These are phyloP conservation scores for Citrus hindsii DNA, from an alignment of 345 rosid species.

Conservation along the genomic window DNA sequence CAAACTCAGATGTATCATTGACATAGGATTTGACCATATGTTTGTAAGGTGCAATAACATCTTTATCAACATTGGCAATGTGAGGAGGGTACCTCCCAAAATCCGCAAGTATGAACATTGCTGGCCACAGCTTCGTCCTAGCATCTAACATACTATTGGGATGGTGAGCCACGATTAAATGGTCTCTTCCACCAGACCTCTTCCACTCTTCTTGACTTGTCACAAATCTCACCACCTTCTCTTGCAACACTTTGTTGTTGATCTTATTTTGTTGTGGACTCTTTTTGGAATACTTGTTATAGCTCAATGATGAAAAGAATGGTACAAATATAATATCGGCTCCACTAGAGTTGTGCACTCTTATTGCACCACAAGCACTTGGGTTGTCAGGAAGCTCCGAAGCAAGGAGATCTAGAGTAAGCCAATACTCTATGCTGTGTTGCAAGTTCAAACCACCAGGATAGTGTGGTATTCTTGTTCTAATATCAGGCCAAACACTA, in stretches of 20 bases:
- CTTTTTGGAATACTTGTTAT: constrained; percentile 65
- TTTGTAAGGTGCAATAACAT: constrained; percentile 89
- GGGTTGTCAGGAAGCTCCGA: constrained; percentile 55
- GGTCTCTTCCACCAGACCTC: constrained; percentile 72
- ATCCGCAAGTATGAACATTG: constrained; percentile 78
- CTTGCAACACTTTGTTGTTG: constrained; percentile 62
- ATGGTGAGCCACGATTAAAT: constrained; percentile 84
- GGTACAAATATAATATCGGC: constrained; percentile 87
- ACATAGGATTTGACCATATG: constrained; percentile 59
- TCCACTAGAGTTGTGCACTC: constrained; percentile 78
- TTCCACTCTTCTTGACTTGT: constrained; percentile 74
- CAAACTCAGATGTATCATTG: constrained; percentile 65
- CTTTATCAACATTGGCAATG: constrained; percentile 80
- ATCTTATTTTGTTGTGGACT: constrained; percentile 57
- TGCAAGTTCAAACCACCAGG: constrained; percentile 97
- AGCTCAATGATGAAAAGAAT: constrained; percentile 84
- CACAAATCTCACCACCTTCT: constrained; percentile 55
- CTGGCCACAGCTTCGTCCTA: constrained; percentile 74
- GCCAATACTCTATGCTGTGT: constrained; percentile 94
- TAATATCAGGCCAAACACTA: constrained; percentile 81
- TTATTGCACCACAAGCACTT: constrained; percentile 47
- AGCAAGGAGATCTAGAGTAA: constrained; percentile 80
- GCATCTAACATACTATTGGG: constrained; percentile 88
- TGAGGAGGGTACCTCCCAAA: constrained; percentile 90
- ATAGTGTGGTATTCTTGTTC: constrained; percentile 48